Percentiles rank a stretch among this genome's conserved stretches.
Conservation (phyloP, 2,329 filamentous ascomycete species). For the Monilinia fructicola region DNA sequence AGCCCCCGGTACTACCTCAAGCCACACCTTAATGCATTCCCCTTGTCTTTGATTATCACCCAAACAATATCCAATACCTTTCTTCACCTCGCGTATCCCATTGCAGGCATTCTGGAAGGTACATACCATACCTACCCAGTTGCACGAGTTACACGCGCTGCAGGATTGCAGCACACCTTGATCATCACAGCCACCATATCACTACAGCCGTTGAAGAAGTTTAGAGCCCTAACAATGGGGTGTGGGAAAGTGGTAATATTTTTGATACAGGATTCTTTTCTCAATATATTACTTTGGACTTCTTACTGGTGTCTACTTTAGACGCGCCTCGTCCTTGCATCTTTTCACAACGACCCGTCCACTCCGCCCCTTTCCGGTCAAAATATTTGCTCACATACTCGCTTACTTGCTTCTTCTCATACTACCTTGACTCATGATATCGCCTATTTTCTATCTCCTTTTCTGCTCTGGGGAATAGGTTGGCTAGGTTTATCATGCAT, state of each 20-base stretch:
- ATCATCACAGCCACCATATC: neutral
- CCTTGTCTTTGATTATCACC: neutral
- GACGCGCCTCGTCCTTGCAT: conserved; percentile 11
- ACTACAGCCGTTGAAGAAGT: conserved; percentile 11
- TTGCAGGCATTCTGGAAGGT: neutral
- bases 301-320: neutral
- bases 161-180: neutral
- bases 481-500: neutral
- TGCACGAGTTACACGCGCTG: neutral
- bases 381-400: neutral
- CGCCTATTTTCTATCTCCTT: neutral
- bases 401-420: neutral
- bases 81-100: conserved; percentile 4
- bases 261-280: neutral
- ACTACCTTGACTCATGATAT: no score
- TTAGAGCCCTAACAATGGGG: neutral
- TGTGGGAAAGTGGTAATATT: neutral
- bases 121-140: neutral
- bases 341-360: neutral
- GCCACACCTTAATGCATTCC: conserved; percentile 14
- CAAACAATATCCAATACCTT: neutral
- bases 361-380: neutral
- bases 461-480: neutral
- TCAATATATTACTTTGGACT: neutral
- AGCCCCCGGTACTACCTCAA: neutral